Conservation (phyloP, 75 land plant genomes). For the Selaginella tamariscina region DNA sequence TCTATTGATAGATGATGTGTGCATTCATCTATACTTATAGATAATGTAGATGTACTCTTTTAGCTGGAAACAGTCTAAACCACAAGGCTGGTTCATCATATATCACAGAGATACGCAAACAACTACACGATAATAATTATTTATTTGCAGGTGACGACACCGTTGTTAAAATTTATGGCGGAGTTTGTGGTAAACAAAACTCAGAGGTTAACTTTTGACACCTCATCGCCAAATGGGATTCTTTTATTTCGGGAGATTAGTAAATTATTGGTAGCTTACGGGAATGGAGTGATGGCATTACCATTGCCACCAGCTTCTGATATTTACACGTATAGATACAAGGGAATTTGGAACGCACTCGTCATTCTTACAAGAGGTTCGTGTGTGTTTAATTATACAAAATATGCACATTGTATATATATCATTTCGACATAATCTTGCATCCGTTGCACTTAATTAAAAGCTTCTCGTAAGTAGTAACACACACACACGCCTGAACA, state of each 20-base stretch:
- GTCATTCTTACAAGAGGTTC: slow-evolving; percentile 66
- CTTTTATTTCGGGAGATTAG: slow-evolving; percentile 94
- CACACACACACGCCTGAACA: no score
- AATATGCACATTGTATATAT: no score
- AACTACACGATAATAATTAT: no score
- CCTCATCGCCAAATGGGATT: slow-evolving; percentile 96
- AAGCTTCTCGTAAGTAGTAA: no score
- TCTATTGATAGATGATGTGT: neutral
- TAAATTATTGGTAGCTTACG: slow-evolving; percentile 87
- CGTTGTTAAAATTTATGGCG: slow-evolving; percentile 86
- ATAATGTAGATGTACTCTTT: neutral
- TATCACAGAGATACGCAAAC: no score
- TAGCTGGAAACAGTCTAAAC: no score
- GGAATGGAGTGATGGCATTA: slow-evolving; percentile 62
- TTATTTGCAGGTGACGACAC: slow-evolving; percentile 68
- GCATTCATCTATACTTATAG: neutral
- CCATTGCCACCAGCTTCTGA: slow-evolving; percentile 57
- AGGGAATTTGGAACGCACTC: slow-evolving; percentile 87
- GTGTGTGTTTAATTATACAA: neutral
- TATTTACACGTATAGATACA: slow-evolving; percentile 69
- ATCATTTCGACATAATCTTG: no score
- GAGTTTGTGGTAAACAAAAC: slow-evolving; percentile 88
- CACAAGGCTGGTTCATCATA: no score
- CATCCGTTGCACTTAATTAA: no score
- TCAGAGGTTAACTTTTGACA: slow-evolving; percentile 84